phyloP scores from a whole-genome alignment of 805 yeast genomes.

The Spathaspora arborariae region DNA sequence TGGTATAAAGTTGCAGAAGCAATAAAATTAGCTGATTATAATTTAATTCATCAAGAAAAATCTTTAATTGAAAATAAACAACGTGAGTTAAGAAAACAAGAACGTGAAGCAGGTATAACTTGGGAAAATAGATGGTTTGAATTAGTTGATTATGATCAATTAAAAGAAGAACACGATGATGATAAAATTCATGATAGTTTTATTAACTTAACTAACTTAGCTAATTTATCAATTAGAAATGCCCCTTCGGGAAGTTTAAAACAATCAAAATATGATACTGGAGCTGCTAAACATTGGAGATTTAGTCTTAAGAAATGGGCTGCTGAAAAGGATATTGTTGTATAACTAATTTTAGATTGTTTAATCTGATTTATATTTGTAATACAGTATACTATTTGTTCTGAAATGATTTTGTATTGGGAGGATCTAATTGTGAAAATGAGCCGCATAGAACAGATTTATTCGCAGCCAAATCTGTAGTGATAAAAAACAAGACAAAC shows the following conservation, averaged over 20 bases:
- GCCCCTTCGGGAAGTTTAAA: conserved; percentile 63
- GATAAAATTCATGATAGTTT: conserved; percentile 25
- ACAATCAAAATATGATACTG: conserved; percentile 53
- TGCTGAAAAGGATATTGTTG: conserved; percentile 53
- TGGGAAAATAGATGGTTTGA: conserved; percentile 90
- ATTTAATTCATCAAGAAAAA: conserved; percentile 71
- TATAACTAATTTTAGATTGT: conserved; percentile 18
- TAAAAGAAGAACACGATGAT: conserved; percentile 1
- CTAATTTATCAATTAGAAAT: conserved; percentile 57
- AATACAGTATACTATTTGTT: not conserved
- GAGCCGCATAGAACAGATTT: not conserved
- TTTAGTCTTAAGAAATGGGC: conserved; percentile 52
- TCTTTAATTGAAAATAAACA: conserved; percentile 77
- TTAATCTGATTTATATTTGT: not conserved
- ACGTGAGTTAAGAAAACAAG: conserved; percentile 75
- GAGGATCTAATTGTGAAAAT: not conserved
- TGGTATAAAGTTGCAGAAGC: conserved; percentile 92
- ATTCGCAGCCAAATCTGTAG: not conserved
- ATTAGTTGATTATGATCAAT: conserved; percentile 23
- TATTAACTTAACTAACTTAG: conserved; percentile 37
- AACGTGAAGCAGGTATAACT: conserved; percentile 53
- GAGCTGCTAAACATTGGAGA: conserved; percentile 66
- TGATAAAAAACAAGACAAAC: not conserved
- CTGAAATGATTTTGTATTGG: not conserved
- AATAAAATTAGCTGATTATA: conserved; percentile 69